Conservation (phyloP, 2,329 filamentous ascomycete species). For the Talaromyces sp. region DNA sequence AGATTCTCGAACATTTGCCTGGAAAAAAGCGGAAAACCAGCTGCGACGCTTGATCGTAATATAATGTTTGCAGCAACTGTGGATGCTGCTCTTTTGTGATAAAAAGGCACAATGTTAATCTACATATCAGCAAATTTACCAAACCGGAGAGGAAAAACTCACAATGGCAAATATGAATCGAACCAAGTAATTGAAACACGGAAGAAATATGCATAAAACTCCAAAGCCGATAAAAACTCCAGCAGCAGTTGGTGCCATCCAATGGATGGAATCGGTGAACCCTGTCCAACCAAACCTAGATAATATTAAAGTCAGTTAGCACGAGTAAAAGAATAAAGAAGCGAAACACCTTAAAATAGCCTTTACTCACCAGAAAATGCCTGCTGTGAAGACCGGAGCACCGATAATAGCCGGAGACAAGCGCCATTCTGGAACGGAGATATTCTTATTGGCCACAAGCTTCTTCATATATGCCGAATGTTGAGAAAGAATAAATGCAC, state of each 20-base stretch:
- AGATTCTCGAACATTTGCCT: constrained; percentile 33
- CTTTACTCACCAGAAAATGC: constrained; percentile 16
- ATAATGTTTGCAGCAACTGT: constrained; percentile 35
- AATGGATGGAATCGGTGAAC: constrained; percentile 15
- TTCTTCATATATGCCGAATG: constrained; percentile 3
- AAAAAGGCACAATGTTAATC: not conserved
- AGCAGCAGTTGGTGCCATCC: constrained; percentile 18
- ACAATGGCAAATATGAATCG: not conserved
- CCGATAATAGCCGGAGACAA: constrained; percentile 18
- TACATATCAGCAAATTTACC: not conserved
- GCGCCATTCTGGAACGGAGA: constrained; percentile 20
- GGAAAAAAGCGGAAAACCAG: constrained; percentile 31
- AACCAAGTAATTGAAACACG: constrained; percentile 1
- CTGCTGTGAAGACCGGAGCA: constrained; percentile 15
- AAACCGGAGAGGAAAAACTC: not conserved
- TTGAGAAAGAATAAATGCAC: not conserved
- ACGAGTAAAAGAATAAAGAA: not conserved
- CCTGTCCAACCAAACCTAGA: constrained; percentile 22
- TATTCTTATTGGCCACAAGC: constrained; percentile 14
- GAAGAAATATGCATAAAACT: constrained; percentile 19
- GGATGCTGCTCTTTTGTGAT: constrained; percentile 26
- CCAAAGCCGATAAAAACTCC: constrained; percentile 19
- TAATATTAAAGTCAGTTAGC: not conserved
- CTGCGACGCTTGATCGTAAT: constrained; percentile 29
- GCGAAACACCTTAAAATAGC: not conserved